These are phyloP conservation scores for Globisporangium canariense DNA, from an alignment of 352 stramenopile species.

Conservation along the genomic window DNA sequence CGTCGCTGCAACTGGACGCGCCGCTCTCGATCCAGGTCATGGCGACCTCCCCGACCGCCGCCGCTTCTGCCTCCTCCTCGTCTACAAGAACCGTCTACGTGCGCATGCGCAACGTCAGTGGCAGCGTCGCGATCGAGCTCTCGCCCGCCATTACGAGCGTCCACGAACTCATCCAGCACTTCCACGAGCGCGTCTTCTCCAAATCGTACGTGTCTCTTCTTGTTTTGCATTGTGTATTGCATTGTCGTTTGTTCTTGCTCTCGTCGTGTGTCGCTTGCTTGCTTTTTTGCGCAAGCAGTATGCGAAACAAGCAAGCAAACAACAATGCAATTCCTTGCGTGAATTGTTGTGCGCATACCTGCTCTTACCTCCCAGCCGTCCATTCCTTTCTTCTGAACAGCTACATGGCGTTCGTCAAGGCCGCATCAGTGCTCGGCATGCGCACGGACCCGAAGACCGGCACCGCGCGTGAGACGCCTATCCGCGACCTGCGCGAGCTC, in stretches of 20 bases:
- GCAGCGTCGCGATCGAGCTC: constrained; percentile 57
- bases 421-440: constrained; percentile 42
- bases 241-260: constrained; percentile 2
- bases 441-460: constrained; percentile 21
- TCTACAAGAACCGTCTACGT: constrained; percentile 45
- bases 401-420: constrained; percentile 43
- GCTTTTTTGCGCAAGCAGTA: neutral
- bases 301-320: neutral
- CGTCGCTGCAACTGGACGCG: constrained; percentile 23
- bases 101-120: constrained; percentile 67
- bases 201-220: constrained; percentile 43
- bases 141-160: constrained; percentile 27
- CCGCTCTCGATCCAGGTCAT: constrained; percentile 50
- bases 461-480: constrained; percentile 32
- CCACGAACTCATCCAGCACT: constrained; percentile 54
- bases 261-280: too few species aligned
- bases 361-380: neutral
- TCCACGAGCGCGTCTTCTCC: constrained; percentile 70
- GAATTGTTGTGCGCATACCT: constrained; percentile 6
- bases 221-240: constrained; percentile 2
- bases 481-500: constrained; percentile 43
- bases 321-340: constrained; percentile 1
- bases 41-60: constrained; percentile 18
- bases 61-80: neutral
- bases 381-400: constrained; percentile 1